Conservation (phyloP, 1,139 yeast species). For the Arxiozyma telluris region DNA sequence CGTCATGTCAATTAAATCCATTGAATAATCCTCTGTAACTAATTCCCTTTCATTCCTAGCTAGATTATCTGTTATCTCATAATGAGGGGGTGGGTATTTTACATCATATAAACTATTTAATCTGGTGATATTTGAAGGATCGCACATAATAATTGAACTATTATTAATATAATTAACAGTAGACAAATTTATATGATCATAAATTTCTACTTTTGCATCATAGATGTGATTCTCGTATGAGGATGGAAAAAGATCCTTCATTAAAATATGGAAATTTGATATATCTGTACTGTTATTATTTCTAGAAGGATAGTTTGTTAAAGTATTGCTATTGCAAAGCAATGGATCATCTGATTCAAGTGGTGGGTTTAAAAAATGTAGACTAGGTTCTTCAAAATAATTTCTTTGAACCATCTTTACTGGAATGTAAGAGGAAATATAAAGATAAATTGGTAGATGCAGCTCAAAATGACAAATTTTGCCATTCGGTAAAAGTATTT, state of each 20-base stretch:
- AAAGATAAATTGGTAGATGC: constrained; percentile 52
- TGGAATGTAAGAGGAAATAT: constrained; percentile 69
- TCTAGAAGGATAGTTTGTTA: background rate
- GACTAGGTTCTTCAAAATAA: constrained; percentile 1
- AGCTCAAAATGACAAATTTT: constrained; percentile 61
- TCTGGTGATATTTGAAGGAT: background rate
- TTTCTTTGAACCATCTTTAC: constrained; percentile 22
- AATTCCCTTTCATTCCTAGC: background rate
- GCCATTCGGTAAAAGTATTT: constrained; percentile 49
- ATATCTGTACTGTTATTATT: background rate
- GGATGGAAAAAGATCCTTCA: background rate
- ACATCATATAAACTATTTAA: background rate
- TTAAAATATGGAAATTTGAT: background rate
- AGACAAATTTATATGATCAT: background rate
- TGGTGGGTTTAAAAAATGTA: background rate
- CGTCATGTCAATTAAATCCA: background rate
- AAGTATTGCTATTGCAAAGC: background rate
- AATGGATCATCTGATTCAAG: background rate
- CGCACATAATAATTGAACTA: background rate
- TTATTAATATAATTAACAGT: background rate
- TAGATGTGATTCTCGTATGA: constrained; percentile 1
- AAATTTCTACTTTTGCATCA: background rate
- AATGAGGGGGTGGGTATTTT: background rate
- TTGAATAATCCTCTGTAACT: background rate
- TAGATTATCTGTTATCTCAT: background rate